Evolutionary conservation across 2,329 filamentous ascomycete genomes (phyloP).

Genomic region (Fusarium sp.): DNA sequence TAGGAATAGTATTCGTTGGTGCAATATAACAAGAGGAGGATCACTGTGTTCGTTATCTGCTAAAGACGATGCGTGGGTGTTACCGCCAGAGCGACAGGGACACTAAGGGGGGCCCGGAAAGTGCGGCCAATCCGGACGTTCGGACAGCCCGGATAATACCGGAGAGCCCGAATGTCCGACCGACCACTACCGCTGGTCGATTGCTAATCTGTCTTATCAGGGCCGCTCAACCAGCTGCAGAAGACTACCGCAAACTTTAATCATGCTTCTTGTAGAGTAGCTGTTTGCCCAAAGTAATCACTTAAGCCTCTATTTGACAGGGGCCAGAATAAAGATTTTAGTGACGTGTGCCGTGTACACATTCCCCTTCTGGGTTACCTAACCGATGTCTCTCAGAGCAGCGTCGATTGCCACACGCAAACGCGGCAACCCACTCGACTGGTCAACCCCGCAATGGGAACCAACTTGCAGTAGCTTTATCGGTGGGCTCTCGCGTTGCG

Average conservation of each 20-base stretch:
- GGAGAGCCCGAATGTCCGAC: not conserved
- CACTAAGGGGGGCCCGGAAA: not conserved
- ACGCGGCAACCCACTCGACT: not conserved
- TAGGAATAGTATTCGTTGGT: too few species aligned
- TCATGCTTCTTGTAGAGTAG: not conserved
- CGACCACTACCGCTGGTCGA: not conserved
- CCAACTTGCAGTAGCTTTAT: not conserved
- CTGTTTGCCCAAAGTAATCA: too few species aligned
- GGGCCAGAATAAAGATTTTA: not conserved
- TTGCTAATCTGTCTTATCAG: not conserved
- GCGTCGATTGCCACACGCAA: not conserved
- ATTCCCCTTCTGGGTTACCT: not conserved
- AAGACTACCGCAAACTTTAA: not conserved
- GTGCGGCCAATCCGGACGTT: not conserved
- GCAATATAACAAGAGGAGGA: too few species aligned
- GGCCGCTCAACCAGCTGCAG: not conserved
- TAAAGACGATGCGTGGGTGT: too few species aligned
- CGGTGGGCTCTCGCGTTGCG: not conserved
- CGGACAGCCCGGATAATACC: not conserved
- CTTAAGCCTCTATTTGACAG: too few species aligned
- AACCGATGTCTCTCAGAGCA: not conserved
- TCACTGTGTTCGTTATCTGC: too few species aligned
- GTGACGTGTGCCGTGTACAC: not conserved
- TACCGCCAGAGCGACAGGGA: too few species aligned
- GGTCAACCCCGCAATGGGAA: not conserved